Percentiles rank a stretch among this genome's conserved stretches.
Evolutionary conservation across 2,329 filamentous ascomycete species (phyloP).

Genomic region (Pseudogymnoascus pannorum): DNA sequence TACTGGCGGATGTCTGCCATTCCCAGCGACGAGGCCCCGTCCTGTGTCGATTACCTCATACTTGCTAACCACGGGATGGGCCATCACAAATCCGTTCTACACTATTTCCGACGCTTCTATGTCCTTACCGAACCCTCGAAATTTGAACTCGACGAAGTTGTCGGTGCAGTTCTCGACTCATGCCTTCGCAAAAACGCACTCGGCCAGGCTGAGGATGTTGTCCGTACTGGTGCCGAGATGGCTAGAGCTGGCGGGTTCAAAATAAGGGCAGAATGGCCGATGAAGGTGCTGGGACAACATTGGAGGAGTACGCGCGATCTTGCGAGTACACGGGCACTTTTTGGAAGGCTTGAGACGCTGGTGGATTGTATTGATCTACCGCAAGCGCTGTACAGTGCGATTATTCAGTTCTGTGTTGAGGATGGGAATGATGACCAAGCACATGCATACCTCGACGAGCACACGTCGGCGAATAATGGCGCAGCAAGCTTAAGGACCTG

Average conservation of each 20-base stretch:
- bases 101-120: constrained; percentile 19
- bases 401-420: constrained; percentile 28
- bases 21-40: constrained; percentile 9
- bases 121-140: constrained; percentile 16
- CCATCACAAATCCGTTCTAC: constrained; percentile 16
- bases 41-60: constrained; percentile 18
- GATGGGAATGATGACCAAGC: constrained; percentile 21
- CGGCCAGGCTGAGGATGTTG: constrained; percentile 20
- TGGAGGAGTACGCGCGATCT: constrained; percentile 24
- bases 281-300: constrained; percentile 22
- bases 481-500: constrained; percentile 20
- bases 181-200: constrained; percentile 16
- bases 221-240: constrained; percentile 18
- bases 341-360: constrained; percentile 20
- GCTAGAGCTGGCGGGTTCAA: constrained; percentile 16
- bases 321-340: constrained; percentile 18
- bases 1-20: constrained; percentile 18
- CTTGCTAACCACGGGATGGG: constrained; percentile 18
- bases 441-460: constrained; percentile 18
- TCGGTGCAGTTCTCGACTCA: constrained; percentile 19
- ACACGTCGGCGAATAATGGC: not conserved
- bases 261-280: constrained; percentile 20
- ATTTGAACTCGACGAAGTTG: constrained; percentile 17
- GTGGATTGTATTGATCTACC: constrained; percentile 16
- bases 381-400: constrained; percentile 22